Evolutionary conservation across 2,329 filamentous ascomycete genomes (phyloP).

Genomic region (Orbilia ellipsospora): DNA sequence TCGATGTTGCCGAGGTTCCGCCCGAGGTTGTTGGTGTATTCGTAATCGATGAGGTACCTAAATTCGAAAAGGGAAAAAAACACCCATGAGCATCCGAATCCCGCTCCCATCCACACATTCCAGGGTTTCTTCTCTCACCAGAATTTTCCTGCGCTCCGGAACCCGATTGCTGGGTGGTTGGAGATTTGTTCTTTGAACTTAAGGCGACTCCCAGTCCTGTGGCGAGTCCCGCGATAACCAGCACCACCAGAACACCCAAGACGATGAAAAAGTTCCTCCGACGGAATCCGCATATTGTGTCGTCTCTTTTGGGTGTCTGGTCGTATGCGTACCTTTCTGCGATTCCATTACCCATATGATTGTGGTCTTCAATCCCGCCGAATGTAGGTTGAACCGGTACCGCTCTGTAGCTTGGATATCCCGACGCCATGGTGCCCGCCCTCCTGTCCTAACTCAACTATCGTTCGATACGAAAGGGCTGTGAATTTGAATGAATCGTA

Average conservation of each 20-base stretch:
- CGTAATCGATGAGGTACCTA: too few species aligned
- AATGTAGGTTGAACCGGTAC: neutral
- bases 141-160: neutral
- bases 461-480: too few species aligned
- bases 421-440: too few species aligned
- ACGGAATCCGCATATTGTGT: conserved; percentile 31
- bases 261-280: conserved; percentile 40
- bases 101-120: too few species aligned
- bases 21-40: too few species aligned
- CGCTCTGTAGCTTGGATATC: too few species aligned
- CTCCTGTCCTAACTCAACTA: too few species aligned
- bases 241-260: conserved; percentile 2
- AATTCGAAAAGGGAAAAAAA: neutral
- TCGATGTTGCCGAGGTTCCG: neutral
- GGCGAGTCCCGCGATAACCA: conserved; percentile 27
- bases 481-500: too few species aligned
- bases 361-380: conserved; percentile 1
- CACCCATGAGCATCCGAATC: neutral
- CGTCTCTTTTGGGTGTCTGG: conserved; percentile 13
- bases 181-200: conserved; percentile 20
- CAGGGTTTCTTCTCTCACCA: neutral
- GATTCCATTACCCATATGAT: neutral
- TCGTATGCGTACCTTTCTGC: conserved; percentile 3
- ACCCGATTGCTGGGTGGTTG: neutral
- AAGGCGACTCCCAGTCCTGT: conserved; percentile 37